These are phyloP conservation scores for Aspergillus ibericus DNA, from an alignment of 2,329 filamentous ascomycete genomes.

Conservation along the genomic window DNA sequence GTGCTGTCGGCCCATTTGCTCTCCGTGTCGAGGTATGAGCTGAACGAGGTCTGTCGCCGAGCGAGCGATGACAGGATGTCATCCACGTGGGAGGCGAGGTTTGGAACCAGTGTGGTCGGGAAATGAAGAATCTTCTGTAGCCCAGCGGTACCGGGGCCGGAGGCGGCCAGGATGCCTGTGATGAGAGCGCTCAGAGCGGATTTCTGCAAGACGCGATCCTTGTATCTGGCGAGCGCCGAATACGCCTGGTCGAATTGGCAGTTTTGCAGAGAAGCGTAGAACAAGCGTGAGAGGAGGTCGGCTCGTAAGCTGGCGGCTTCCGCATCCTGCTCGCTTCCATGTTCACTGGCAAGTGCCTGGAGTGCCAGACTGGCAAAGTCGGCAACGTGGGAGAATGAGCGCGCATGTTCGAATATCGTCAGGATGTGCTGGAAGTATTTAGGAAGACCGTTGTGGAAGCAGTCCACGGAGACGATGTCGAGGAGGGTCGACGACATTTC, in stretches of 20 bases:
- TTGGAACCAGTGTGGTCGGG: conserved; percentile 64
- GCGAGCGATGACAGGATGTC: conserved; percentile 72
- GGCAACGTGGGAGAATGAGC: conserved; percentile 75
- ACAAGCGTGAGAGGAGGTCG: conserved; percentile 79
- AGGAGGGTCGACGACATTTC: conserved; percentile 63
- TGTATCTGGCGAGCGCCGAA: conserved; percentile 71
- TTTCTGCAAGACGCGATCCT: conserved; percentile 68
- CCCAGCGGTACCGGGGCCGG: conserved; percentile 40
- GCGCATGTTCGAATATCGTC: conserved; percentile 74
- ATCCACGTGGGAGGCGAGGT: conserved; percentile 76
- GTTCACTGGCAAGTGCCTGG: conserved; percentile 55
- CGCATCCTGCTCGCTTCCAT: conserved; percentile 32
- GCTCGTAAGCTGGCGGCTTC: conserved; percentile 52
- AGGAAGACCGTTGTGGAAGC: conserved; percentile 70
- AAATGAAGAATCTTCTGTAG: conserved; percentile 67
- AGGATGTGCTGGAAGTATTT: conserved; percentile 87
- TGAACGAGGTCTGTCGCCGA: conserved; percentile 65
- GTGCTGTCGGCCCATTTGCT: conserved; percentile 36
- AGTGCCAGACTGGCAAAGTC: conserved; percentile 79
- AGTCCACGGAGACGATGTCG: conserved; percentile 69
- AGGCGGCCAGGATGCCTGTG: conserved; percentile 44
- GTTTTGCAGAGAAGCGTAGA: conserved; percentile 76
- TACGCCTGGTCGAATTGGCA: conserved; percentile 82
- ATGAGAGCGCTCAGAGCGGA: conserved; percentile 69
- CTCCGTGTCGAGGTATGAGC: conserved; percentile 39